Evolutionary conservation across 805 yeast genomes (phyloP), one percentile per base, ranked within the genome.

Genomic region (Clavispora phyllophila): DNA sequence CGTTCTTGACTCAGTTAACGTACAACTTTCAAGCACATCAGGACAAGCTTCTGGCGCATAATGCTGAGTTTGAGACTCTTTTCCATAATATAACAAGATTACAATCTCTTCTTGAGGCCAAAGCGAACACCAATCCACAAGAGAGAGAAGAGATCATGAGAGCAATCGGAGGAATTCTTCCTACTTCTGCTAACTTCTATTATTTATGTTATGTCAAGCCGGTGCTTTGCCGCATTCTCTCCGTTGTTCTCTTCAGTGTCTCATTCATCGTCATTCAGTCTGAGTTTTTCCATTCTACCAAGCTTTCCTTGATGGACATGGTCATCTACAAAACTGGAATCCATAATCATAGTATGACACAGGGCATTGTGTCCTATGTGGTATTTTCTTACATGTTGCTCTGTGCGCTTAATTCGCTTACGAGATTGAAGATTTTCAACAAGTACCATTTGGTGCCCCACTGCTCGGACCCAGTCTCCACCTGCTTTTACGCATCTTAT

Each of bases 401-500:
- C n/a, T 69, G 82, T 23, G 74, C 93, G 1, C 70, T 84, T 56
- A 71, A 75, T 24, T 79, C 90, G 19, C 69, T 87, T 40, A 76
- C 90, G 4, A 73, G 77, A 37, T 72, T 87, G 45, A 79, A 81
- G 46, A 65, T 87, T 5, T 87, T 87, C 70, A 82, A 84, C 56
- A 73, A 84, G 60, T 87, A 86, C 58, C 89, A 84, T 47, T 70
- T 87, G 44, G 88, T 84, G 12, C 79, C 82, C 15, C 74, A 73
- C 48, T 75, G 80, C 41, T 82, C 91, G 0, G 91, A 84, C 56
- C 83, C 87, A 0, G 84, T 86, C 0, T 80, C 87, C 13, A 75
- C 84, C 18, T 72, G 87, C 26, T 87, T 87, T 57, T 87, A 85
- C 59, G 79, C 89, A 17, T 83, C 85, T 54, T 87, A 87, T 54